phyloP scores from a whole-genome alignment of 2,329 filamentous ascomycete species.

The Diaporthe citri region DNA sequence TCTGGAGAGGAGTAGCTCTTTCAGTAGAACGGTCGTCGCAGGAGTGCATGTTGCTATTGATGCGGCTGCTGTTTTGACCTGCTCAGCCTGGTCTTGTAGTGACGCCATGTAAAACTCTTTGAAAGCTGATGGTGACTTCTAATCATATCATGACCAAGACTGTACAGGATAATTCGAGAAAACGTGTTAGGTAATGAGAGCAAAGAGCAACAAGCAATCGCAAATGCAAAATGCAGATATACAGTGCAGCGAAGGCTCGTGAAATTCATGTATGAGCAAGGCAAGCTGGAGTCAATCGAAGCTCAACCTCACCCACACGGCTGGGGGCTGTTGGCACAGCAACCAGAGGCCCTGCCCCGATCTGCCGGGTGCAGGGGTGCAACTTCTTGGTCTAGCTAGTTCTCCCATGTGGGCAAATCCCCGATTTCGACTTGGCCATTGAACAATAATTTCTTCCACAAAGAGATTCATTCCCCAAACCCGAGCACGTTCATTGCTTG shows the following conservation, averaged over 20 bases:
- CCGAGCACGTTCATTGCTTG: neutral
- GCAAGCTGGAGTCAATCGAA: neutral
- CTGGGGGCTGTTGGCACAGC: constrained; percentile 19
- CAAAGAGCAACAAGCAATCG: constrained; percentile 39
- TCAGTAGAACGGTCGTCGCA: constrained; percentile 58
- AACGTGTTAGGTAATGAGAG: constrained; percentile 31
- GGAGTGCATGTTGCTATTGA: constrained; percentile 62
- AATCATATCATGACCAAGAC: constrained; percentile 51
- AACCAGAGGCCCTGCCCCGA: neutral
- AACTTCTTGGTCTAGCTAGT: neutral
- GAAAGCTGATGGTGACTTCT: constrained; percentile 44
- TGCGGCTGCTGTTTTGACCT: constrained; percentile 60
- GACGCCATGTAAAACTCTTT: constrained; percentile 54
- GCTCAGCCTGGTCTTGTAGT: constrained; percentile 56
- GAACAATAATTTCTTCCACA: neutral
- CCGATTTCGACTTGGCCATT: neutral
- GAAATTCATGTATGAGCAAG: constrained; percentile 9
- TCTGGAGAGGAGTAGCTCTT: constrained; percentile 58
- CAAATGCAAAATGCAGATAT: constrained; percentile 25
- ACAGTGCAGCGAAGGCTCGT: neutral
- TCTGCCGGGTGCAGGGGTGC: constrained; percentile 11
- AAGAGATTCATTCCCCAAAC: neutral
- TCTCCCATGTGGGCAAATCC: neutral
- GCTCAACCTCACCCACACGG: constrained; percentile 7
- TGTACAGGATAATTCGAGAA: constrained; percentile 45